These are phyloP conservation scores for Chimonanthus salicifolius DNA, from an alignment of 164 flowering plant species.

Conservation along the genomic window DNA sequence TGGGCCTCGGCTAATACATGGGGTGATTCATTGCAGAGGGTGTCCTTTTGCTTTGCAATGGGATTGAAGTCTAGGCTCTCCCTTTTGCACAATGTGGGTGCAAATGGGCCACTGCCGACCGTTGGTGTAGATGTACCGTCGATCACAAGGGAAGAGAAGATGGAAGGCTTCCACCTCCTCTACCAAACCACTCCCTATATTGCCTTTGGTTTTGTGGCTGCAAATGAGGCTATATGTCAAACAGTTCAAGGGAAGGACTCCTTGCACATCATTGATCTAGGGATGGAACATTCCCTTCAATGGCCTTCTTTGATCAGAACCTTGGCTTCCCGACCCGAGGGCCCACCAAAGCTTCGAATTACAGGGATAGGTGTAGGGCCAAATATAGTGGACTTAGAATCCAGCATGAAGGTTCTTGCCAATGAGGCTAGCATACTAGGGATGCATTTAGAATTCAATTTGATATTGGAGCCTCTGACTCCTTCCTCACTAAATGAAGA, in stretches of 20 bases:
- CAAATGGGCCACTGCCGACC: slow-evolving; percentile 30
- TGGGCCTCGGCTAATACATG: slow-evolving; percentile 36
- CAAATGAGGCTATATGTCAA: slow-evolving; percentile 52
- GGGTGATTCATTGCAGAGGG: slow-evolving; percentile 56
- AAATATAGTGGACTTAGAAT: slow-evolving; percentile 17
- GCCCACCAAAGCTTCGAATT: slow-evolving; percentile 37
- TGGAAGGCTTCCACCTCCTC: slow-evolving; percentile 48
- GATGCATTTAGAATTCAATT: slow-evolving; percentile 26
- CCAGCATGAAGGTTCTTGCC: slow-evolving; percentile 22
- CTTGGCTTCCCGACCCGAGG: slow-evolving; percentile 39
- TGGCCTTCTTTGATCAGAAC: slow-evolving; percentile 48
- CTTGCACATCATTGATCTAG: slow-evolving; percentile 53
- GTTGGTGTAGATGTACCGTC: slow-evolving; percentile 15
- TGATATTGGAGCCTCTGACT: slow-evolving; percentile 22
- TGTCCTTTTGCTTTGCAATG: slow-evolving; percentile 43
- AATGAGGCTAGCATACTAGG: slow-evolving; percentile 39
- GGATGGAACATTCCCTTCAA: slow-evolving; percentile 50
- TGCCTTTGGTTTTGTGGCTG: slow-evolving; percentile 57
- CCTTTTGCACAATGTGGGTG: slow-evolving; percentile 29
- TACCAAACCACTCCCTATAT: slow-evolving; percentile 58
- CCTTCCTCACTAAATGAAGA: slow-evolving; percentile 37
- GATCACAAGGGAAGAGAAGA: slow-evolving; percentile 36
- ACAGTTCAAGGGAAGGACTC: slow-evolving; percentile 38
- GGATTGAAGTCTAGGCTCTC: slow-evolving; percentile 46
- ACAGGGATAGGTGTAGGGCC: slow-evolving; percentile 32